phyloP scores from a whole-genome alignment of 805 yeast genomes.

The Kodamaea kaohsiungensis region DNA sequence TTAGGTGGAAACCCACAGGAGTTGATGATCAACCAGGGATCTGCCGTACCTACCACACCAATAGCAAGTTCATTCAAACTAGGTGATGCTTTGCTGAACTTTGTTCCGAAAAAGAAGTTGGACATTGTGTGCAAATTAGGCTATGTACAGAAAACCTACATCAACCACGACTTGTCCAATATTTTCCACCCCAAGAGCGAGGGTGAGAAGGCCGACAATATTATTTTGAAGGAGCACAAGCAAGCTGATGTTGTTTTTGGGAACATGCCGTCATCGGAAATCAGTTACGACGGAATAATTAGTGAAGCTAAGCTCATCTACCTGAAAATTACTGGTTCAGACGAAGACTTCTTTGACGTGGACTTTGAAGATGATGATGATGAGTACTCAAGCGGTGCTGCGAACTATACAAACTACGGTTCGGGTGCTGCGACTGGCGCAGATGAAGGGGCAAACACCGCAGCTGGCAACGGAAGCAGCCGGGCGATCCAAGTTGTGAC shows the following conservation, averaged over 20 bases:
- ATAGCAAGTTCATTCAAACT: conserved; percentile 77
- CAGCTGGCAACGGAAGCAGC: conserved; percentile 4
- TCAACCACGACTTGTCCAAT: conserved; percentile 40
- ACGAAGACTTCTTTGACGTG: conserved; percentile 93
- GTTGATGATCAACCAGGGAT: conserved; percentile 23
- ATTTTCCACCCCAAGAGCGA: conserved; percentile 31
- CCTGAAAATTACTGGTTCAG: conserved; percentile 82
- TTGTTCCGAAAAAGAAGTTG: conserved; percentile 74
- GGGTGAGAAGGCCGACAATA: conserved; percentile 7
- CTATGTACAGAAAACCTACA: conserved; percentile 37
- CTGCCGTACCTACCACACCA: conserved; percentile 40
- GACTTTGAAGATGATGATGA: conserved; percentile 96
- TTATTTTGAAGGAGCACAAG: conserved; percentile 18
- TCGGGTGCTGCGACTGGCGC: conserved; percentile 12
- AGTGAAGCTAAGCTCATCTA: conserved; percentile 78
- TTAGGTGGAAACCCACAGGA: conserved; percentile 29
- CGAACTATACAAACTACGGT: conserved; percentile 5
- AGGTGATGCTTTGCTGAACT: conserved; percentile 82
- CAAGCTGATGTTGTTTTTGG: conserved; percentile 34
- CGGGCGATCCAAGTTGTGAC: conserved; percentile 2
- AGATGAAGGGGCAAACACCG: conserved; percentile 11
- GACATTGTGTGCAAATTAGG: conserved; percentile 45
- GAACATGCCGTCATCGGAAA: conserved; percentile 77
- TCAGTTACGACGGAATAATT: conserved; percentile 88
- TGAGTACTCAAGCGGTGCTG: conserved; percentile 21